Base-by-base conservation (phyloP, 2,329 filamentous ascomycete species). In the Nigrospora oryzae region DNA sequence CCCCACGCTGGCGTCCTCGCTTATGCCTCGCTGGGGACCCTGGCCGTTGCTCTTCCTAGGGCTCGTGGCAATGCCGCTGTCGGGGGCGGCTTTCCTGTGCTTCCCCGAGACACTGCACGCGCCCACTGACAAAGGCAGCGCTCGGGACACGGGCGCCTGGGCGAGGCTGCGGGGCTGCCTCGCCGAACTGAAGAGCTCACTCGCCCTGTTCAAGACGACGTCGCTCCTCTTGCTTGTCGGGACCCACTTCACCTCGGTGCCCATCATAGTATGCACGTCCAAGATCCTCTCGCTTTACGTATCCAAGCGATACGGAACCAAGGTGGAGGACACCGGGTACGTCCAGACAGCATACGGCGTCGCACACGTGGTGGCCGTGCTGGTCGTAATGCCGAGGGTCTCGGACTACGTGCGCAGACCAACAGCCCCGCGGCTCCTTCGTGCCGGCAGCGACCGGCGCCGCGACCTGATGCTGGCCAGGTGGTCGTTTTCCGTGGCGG, bases 301-400 rank as follows among this genome's bases (percentile, higher is more conserved):
- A 19, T 62, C 60, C 2, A 61, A 59, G 39, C 52, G 60, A 4
- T 63, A 58, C 30, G 43, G 52, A 37, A 53, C 62, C 32, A 55
- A 51, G 3, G 41, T 63, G 14, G 53, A 51, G 3, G 47, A 62
- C 15, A 62, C 60, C 1, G 60, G 60, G 1, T 62, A 59, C 34
- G 45, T 63, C 12, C 59, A 58, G 46, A 55, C 56, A 19, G 19
- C 50, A 7, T 63, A 62, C n/a, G 60, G 60, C 37, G 23, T 56
- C 6, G 51, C 52, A 4, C 54, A 56, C 33, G 45, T 60, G 15
- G 33, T 53, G 15, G 49, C 55, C 2, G 46, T 60, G 15, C 46
- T 62, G 11, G 34, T 56, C 34, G 43, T 60, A 31, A 44, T 62
- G 28, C 60, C 60, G 5, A 49, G 42, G 35, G 13, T 61, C 19